Evolutionary conservation across 1,284 basidiomycete species (phyloP).

Genomic region (Melampsora americana): DNA sequence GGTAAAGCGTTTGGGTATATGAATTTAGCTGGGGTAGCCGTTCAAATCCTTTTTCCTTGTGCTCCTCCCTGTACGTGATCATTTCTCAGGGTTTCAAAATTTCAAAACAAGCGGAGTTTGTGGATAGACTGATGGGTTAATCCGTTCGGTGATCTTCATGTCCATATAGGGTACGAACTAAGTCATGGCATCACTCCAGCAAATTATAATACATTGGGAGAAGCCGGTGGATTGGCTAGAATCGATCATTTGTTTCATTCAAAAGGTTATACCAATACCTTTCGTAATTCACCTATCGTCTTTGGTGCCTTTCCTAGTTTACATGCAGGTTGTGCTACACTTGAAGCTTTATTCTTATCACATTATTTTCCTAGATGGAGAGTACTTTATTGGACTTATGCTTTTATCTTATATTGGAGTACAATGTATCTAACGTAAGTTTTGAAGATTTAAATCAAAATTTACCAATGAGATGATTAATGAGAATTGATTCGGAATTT

Average conservation of each 20-base stretch:
- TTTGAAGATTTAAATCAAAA: no score
- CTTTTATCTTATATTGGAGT: conserved; percentile 87
- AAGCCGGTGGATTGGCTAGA: conserved; percentile 83
- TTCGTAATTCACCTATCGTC: conserved; percentile 83
- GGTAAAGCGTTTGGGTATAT: conserved; percentile 86
- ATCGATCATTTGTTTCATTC: conserved; percentile 84
- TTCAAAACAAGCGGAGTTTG: no score
- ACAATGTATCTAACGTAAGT: conserved; percentile 66
- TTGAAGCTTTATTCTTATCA: conserved; percentile 86
- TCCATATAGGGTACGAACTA: conserved; percentile 97
- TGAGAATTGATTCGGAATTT: no score
- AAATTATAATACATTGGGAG: conserved; percentile 84
- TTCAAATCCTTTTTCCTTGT: conserved; percentile 86
- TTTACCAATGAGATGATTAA: no score
- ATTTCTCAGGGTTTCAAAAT: no score
- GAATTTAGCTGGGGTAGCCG: conserved; percentile 82
- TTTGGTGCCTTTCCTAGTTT: conserved; percentile 96
- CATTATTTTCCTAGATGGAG: conserved; percentile 83
- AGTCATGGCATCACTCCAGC: conserved; percentile 94
- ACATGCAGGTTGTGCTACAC: conserved; percentile 84
- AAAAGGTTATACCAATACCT: conserved; percentile 75
- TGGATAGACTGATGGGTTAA: no score
- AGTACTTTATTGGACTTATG: conserved; percentile 75
- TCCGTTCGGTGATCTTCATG: no score
- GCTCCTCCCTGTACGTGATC: conserved; percentile 71